Conservation (phyloP, 2,329 filamentous ascomycete genomes). For the Akanthomyces dipterigenus region DNA sequence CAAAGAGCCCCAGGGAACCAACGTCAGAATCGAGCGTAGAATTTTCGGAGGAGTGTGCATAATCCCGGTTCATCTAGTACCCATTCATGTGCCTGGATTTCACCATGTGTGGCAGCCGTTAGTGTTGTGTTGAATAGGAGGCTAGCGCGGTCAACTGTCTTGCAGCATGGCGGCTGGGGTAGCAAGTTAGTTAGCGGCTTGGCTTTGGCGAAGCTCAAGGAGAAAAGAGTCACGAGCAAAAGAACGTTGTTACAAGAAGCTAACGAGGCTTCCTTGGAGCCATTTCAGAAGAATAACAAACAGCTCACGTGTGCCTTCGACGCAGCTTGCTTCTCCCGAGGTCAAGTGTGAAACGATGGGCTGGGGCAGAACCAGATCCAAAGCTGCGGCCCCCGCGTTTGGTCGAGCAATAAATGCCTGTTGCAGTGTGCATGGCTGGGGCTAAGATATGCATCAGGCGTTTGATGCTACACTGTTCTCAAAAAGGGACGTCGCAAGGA, state of each 20-base stretch:
- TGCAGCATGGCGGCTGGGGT: not conserved
- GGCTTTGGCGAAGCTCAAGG: not conserved
- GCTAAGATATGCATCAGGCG: not conserved
- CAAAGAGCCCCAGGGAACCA: not conserved
- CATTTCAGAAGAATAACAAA: not conserved
- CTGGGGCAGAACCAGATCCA: not conserved
- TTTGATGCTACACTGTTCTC: not conserved
- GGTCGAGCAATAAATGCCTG: not conserved
- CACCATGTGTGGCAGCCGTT: not conserved
- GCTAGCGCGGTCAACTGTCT: not conserved
- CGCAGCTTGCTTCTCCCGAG: not conserved
- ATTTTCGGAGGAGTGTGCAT: not conserved
- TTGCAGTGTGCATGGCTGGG: not conserved
- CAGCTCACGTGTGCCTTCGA: not conserved
- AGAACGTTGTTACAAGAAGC: not conserved
- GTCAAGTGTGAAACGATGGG: not conserved
- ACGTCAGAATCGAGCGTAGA: not conserved
- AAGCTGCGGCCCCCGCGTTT: not conserved
- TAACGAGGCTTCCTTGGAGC: not conserved
- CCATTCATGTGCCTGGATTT: slow-evolving; percentile 6
- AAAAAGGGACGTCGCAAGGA: not conserved
- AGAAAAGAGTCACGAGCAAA: not conserved
- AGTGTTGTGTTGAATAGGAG: not conserved
- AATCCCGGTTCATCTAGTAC: not conserved
- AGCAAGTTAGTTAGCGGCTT: not conserved